Evolutionary conservation across 257 asterid species (phyloP).

Genomic region (Oldenlandia corymbosa): DNA sequence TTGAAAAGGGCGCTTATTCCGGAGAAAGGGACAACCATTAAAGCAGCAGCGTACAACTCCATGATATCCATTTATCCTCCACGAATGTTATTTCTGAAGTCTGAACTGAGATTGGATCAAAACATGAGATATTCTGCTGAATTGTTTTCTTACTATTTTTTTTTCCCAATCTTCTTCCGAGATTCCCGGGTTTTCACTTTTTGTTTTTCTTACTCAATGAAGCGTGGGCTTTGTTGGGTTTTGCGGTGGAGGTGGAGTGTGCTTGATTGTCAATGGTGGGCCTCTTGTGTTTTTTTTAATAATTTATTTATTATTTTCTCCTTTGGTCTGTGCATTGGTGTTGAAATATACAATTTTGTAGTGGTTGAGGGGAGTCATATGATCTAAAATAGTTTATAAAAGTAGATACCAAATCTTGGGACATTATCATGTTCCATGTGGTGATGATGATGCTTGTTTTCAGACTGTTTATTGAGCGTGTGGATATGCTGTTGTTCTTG

Average conservation of each 20-base stretch:
- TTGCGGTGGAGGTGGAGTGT: slow-evolving; percentile 16
- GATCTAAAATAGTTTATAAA: slow-evolving; percentile 10
- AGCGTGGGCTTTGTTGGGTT: slow-evolving; percentile 14
- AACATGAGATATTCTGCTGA: too few species aligned
- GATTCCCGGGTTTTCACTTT: slow-evolving; percentile 12
- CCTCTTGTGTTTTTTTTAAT: slow-evolving; percentile 15
- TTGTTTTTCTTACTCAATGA: background rate
- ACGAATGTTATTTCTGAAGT: too few species aligned
- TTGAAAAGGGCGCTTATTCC: background rate
- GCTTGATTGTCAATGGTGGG: slow-evolving; percentile 26
- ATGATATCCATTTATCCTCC: too few species aligned
- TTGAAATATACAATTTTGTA: background rate
- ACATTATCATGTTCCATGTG: slow-evolving; percentile 11
- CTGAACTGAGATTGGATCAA: slow-evolving; percentile 3
- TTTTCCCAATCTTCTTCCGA: slow-evolving; percentile 2
- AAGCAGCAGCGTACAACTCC: background rate
- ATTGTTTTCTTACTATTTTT: background rate
- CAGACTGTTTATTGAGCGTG: slow-evolving; percentile 18
- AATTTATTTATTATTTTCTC: too few species aligned
- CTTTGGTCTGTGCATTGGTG: background rate
- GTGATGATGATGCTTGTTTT: background rate
- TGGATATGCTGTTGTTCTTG: slow-evolving; percentile 7
- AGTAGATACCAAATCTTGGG: slow-evolving; percentile 14
- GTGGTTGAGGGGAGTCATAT: background rate
- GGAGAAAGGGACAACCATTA: background rate